phyloP scores from a whole-genome alignment of 2,329 filamentous ascomycete genomes.

The Colletotrichum cordylinicola region DNA sequence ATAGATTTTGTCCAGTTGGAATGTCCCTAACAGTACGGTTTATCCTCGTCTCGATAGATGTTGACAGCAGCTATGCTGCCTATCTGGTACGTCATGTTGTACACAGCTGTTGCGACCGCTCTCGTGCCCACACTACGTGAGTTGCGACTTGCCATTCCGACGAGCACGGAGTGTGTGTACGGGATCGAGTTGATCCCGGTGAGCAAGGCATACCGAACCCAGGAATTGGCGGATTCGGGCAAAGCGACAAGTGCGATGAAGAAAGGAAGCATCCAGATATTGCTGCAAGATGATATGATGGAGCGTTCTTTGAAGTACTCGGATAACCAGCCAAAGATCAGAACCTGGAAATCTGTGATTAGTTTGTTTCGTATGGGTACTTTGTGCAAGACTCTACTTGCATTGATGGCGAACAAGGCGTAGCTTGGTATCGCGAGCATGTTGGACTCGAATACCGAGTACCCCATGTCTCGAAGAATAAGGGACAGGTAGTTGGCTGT shows the following conservation, averaged over 20 bases:
- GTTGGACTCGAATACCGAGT: conserved; percentile 55
- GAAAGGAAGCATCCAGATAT: conserved; percentile 58
- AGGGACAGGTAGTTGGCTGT: conserved; percentile 28
- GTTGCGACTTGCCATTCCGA: conserved; percentile 51
- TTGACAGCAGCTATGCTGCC: conserved; percentile 48
- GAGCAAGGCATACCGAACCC: conserved; percentile 56
- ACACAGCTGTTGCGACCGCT: conserved; percentile 52
- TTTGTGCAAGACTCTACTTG: conserved; percentile 56
- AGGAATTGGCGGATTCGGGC: conserved; percentile 45
- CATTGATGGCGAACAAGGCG: conserved; percentile 19
- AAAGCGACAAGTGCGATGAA: conserved; percentile 51
- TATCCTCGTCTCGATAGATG: conserved; percentile 58
- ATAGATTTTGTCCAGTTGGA: fast-evolving
- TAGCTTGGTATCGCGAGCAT: conserved; percentile 26
- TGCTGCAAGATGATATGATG: conserved; percentile 53
- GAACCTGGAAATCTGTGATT: conserved; percentile 25
- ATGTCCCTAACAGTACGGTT: conserved; percentile 34
- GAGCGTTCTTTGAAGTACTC: conserved; percentile 54
- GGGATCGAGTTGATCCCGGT: conserved; percentile 60
- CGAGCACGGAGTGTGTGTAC: conserved; percentile 55
- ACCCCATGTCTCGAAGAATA: conserved; percentile 25
- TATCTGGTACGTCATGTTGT: conserved; percentile 55
- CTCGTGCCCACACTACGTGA: conserved; percentile 48
- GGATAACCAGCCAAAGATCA: conserved; percentile 46
- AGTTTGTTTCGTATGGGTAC: conserved; percentile 41